Base-by-base conservation (phyloP, 495 filamentous ascomycete genomes). In the Poronia punctata region DNA sequence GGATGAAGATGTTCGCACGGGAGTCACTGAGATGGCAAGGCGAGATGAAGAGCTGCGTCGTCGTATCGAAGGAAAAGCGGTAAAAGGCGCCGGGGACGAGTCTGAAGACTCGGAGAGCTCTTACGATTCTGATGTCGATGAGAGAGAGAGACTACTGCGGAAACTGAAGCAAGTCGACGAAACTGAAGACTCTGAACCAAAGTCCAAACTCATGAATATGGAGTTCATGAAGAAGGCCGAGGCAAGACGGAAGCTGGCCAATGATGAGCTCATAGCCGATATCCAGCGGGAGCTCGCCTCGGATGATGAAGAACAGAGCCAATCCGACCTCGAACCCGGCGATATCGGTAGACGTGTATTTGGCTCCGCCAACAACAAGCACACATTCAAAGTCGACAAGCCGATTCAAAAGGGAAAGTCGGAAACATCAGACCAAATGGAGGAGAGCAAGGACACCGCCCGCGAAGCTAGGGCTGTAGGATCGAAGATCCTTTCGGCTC, bases 141-240 rank as follows among this genome's bases (percentile, higher is more conserved):
- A 77, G 39, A 75, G 75, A 56, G 62, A 72, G 36, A 65, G 72
- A 28, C 71, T 86, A 38, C 63, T 90, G 16, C 57, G 62, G 12
- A 67, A 81, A 32, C 64, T 90, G 5, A 66, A 81, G 28, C 64
- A 61, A 2, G 48, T 71, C 1, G 72, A 62, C 3, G 53, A 57
- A 3, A 46, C 29, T 7, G 63, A 62, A 4, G 57, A 56, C 10
- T 58, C 59, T 0, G 37, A 45, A 15, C 66, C 69, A 31, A 67
- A 64, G 4, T 66, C 72, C 14, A 74, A 71, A 41, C 26, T 52
- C 16, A 32, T 50, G 56, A 59, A 38, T 4, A 55, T 40, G 62
- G 43, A 55, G 15, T 98, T 97, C 54, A 98, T 98, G 92, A 77
- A 80, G 48, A 86, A 80, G 28, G 88, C 87, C 9, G 88, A 96